phyloP scores from a whole-genome alignment of 2,329 filamentous ascomycete species.

The Colletotrichum magnum region DNA sequence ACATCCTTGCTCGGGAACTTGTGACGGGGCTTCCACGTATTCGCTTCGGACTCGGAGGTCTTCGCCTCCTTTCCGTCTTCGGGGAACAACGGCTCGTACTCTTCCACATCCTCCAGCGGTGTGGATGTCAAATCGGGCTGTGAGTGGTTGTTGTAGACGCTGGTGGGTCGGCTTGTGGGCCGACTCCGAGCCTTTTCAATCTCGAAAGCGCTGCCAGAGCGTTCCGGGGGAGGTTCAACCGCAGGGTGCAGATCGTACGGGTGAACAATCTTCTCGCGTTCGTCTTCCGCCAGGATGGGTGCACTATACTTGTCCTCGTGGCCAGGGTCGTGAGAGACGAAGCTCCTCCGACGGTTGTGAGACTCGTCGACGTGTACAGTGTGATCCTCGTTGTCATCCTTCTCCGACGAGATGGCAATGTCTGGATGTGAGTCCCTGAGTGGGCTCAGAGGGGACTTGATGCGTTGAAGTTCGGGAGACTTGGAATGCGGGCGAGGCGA shows the following conservation, averaged over 20 bases:
- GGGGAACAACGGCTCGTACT: slow-evolving; percentile 95
- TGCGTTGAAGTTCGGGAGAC: slow-evolving; percentile 55
- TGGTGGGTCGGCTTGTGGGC: slow-evolving; percentile 74
- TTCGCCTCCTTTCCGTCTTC: slow-evolving; percentile 72
- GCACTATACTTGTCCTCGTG: slow-evolving; percentile 68
- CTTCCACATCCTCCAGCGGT: slow-evolving; percentile 87
- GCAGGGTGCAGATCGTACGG: slow-evolving; percentile 82
- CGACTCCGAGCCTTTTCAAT: slow-evolving; percentile 72
- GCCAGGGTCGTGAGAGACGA: slow-evolving; percentile 42
- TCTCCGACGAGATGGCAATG: slow-evolving; percentile 47
- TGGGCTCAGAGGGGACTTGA: slow-evolving; percentile 46
- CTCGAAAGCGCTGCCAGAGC: slow-evolving; percentile 72
- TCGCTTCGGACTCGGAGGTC: slow-evolving; percentile 54
- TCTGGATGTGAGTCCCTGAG: slow-evolving; percentile 46
- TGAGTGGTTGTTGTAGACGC: slow-evolving; percentile 70
- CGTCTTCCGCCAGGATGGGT: slow-evolving; percentile 91
- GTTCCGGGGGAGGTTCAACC: slow-evolving; percentile 80
- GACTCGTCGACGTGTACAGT: slow-evolving; percentile 86
- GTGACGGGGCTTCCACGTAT: slow-evolving; percentile 71
- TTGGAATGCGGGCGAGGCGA: slow-evolving; percentile 71
- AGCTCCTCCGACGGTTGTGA: slow-evolving; percentile 57
- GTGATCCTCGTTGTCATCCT: slow-evolving; percentile 63
- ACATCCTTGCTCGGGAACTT: slow-evolving; percentile 94
- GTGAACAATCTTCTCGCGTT: slow-evolving; percentile 81
- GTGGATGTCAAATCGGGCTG: slow-evolving; percentile 71